A percentile compares a stretch with the other conserved stretches of the same genome.
Evolutionary conservation across 1,284 basidiomycete genomes (phyloP).

Genomic region (Agroathelia rolfsii): DNA sequence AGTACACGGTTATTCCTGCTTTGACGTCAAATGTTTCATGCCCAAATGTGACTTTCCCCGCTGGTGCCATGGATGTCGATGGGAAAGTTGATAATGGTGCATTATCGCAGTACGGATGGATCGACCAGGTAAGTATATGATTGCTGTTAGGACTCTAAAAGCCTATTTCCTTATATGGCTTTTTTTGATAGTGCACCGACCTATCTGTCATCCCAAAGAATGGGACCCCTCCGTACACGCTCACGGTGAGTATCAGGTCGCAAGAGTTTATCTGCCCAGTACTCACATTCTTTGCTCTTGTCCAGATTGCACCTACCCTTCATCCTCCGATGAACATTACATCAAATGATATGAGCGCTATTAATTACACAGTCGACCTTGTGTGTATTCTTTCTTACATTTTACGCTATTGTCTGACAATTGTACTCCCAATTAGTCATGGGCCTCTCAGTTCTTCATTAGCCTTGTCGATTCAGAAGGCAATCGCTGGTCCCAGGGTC

Average conservation of each 20-base stretch:
- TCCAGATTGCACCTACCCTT: conserved; percentile 34
- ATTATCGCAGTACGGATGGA: conserved; percentile 34
- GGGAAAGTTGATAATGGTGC: conserved; percentile 24
- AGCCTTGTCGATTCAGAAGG: conserved; percentile 35
- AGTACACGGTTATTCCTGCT: conserved; percentile 31
- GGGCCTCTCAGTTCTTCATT: conserved; percentile 37
- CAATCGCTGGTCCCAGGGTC: conserved; percentile 35
- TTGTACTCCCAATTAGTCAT: conserved; percentile 28
- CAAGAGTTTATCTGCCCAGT: not conserved
- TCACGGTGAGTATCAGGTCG: conserved; percentile 25
- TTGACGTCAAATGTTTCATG: conserved; percentile 25
- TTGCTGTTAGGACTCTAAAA: not conserved
- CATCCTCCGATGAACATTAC: conserved; percentile 42
- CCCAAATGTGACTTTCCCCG: conserved; percentile 31
- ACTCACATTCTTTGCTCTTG: not conserved
- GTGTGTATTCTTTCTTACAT: too few relatives aligned
- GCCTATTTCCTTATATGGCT: not conserved
- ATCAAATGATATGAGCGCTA: conserved; percentile 27
- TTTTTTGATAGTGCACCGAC: conserved; percentile 30
- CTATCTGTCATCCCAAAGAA: conserved; percentile 31
- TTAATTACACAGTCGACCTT: conserved; percentile 41
- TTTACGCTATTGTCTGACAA: too few relatives aligned
- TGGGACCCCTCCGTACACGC: conserved; percentile 38
- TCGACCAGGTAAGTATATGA: conserved; percentile 28
- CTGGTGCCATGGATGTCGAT: conserved; percentile 22